phyloP scores from a whole-genome alignment of 371 early-diverging fungal species.

The Mortierella sp. region DNA sequence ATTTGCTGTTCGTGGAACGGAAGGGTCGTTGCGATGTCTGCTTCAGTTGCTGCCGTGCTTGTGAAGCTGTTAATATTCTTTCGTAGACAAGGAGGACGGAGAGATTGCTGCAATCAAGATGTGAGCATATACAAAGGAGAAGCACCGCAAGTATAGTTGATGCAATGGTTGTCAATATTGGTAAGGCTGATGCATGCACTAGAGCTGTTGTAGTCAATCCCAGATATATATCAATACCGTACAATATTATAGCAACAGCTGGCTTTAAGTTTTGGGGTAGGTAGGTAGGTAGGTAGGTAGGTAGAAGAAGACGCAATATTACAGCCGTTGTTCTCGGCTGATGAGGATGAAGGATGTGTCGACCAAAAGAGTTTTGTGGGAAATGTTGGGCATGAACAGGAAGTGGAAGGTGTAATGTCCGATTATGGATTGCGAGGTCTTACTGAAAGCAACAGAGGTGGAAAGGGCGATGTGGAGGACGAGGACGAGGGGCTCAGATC shows the following conservation, averaged over 20 bases:
- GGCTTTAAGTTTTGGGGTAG: too few relatives aligned
- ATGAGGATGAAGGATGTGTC: neutral
- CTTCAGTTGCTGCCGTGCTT: neutral
- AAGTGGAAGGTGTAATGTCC: neutral
- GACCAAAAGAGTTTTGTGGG: neutral
- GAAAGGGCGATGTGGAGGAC: neutral
- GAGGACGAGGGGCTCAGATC: neutral
- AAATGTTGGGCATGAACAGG: neutral
- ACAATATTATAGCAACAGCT: too few relatives aligned
- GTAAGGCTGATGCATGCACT: neutral
- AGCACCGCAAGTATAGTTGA: neutral
- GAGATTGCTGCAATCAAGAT: slow-evolving; percentile 1
- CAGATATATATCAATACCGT: neutral
- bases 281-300: too few relatives aligned
- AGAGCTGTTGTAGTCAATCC: neutral
- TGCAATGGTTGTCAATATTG: slow-evolving; percentile 8
- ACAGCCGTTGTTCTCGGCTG: neutral
- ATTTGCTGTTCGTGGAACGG: slow-evolving; percentile 9
- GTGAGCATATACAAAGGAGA: neutral
- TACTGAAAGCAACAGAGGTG: neutral
- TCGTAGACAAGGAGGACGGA: slow-evolving; percentile 2
- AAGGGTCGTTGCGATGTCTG: slow-evolving; percentile 3
- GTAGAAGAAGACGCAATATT: neutral
- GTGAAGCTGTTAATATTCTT: neutral
- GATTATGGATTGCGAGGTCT: neutral